Base-by-base conservation (phyloP, 164 flowering plant species). In the Tetrastigma voinierianum region DNA sequence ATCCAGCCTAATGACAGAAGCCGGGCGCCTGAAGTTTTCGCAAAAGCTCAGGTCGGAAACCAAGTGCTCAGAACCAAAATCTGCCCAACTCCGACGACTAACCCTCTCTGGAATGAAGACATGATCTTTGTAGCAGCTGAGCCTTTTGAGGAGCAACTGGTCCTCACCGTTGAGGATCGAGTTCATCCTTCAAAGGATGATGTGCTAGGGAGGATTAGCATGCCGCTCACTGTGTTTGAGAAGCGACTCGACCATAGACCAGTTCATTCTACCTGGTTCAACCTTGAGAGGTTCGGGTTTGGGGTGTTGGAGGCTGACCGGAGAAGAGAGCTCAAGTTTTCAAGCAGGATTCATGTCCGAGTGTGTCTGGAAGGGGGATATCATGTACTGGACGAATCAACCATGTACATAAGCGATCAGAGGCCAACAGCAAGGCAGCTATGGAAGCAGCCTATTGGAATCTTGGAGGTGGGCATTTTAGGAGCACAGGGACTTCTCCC, bases 71-170 rank as follows among this genome's bases (percentile, higher is more conserved):
- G 59, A 65, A 81, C 81, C 45, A 69, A 70, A 67, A 46, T 74
- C 46, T 62, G 66, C 65, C 74, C 73, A 52, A 70, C 57, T 53
- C 73, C 21, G 7, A 79, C 78, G 1, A 21, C 70, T 11, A 81
- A 74, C 48, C 85, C 85, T 10, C 56, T 67, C 0, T 81, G 85
- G 85, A 81, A 81, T 64, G 85, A 81, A 64, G 85, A 81, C 58
- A 49, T 81, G 20, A 72, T 81, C 23, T 81, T 81, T 43, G 85
- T 79, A 10, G 81, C 67, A 45, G 85, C 80, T 21, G 82, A 81
- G 72, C 85, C 85, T 3, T 79, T 81, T 44, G 85, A 81, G 57
- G 85, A 81, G 57, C 74, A 77, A 24, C 18, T 81, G 56, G 16
- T 70, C 2, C 59, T 81, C 8, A 72, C 77, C 4, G 76, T 81